A percentile compares a stretch with the other conserved stretches of the same genome.
Evolutionary conservation across 2,329 filamentous ascomycete genomes (phyloP).

Genomic region (Ophiostoma angusticollis): DNA sequence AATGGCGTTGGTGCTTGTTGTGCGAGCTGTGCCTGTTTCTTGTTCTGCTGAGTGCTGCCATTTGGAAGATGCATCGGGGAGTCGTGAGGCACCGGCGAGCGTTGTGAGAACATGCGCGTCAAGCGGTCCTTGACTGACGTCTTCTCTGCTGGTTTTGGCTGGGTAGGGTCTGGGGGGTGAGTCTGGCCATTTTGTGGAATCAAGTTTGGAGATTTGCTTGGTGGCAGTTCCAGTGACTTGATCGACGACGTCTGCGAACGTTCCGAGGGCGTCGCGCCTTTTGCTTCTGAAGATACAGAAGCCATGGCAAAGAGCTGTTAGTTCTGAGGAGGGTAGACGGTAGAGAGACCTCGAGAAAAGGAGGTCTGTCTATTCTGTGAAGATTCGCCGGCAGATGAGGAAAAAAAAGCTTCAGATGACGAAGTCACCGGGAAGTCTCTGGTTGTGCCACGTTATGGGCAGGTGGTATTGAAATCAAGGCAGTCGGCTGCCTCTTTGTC

Average conservation of each 20-base stretch:
- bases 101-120: conserved; percentile 48
- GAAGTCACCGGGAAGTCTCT: too few species aligned
- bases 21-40: not conserved
- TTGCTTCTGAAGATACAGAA: conserved; percentile 18
- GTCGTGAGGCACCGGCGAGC: conserved; percentile 20
- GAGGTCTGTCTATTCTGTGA: too few species aligned
- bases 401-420: too few species aligned
- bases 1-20: conserved; percentile 1
- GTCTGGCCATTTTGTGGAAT: conserved; percentile 26
- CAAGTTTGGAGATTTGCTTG: conserved; percentile 27
- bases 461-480: too few species aligned
- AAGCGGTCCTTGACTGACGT: conserved; percentile 51
- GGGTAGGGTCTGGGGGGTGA: conserved; percentile 18
- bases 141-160: conserved; percentile 35
- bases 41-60: conserved; percentile 10
- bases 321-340: not conserved
- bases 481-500: too few species aligned
- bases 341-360: not conserved
- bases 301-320: conserved; percentile 17
- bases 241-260: conserved; percentile 38
- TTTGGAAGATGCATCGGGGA: conserved; percentile 14
- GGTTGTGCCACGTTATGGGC: too few species aligned
- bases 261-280: conserved; percentile 28
- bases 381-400: too few species aligned
- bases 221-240: conserved; percentile 30